Base-by-base conservation (phyloP, 2,329 filamentous ascomycete genomes). In the Tolypocladium sp. region DNA sequence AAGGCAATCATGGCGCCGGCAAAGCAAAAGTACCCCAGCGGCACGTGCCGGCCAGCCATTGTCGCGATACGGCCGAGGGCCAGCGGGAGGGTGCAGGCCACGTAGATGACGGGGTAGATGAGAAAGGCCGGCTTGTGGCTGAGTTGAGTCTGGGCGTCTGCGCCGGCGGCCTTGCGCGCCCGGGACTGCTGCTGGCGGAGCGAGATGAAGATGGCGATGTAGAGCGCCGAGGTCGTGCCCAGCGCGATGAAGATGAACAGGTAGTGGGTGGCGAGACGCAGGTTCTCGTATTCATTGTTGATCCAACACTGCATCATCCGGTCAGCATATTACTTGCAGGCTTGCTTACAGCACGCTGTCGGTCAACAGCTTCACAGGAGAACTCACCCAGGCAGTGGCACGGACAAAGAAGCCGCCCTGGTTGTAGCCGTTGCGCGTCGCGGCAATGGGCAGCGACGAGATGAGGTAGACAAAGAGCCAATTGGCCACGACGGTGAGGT, bases 101-200 rank as follows among this genome's bases (percentile, higher is more conserved):
- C 78, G 68, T 90, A 90, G 62, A 89, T 85, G 63, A 87, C 67
- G 0, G 87, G 87, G 61, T 90, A 90, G 9, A 88, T 76, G 37
- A 88, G 83, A 62, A 89, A 84, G 10, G 82, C 77, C 6, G 78
- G 78, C 61, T 81, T 78, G 60, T 73, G 74, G 27, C 60, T 66
- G 17, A 67, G 63, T 4, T 63, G 63, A 0, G 64, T 62, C 8
- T 62, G 60, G 8, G 60, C 54, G 17, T 51, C 30, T 20, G 20
- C 6, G 30, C 30, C 41, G 20, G 33, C 51, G 4, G 40, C 41
- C n/a, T 30, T 35, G 35, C 49, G 46, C 7, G 56, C 46, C 15
- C n/a, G 49, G 13, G 33, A 42, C 37, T 53, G 56, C 38, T 70
- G 68, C 1, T 64, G 64, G 13, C 75, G 73, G 4, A 77, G 66